Conservation (phyloP, 108 stramenopile genomes). For the Aurantiochytrium sp. region DNA sequence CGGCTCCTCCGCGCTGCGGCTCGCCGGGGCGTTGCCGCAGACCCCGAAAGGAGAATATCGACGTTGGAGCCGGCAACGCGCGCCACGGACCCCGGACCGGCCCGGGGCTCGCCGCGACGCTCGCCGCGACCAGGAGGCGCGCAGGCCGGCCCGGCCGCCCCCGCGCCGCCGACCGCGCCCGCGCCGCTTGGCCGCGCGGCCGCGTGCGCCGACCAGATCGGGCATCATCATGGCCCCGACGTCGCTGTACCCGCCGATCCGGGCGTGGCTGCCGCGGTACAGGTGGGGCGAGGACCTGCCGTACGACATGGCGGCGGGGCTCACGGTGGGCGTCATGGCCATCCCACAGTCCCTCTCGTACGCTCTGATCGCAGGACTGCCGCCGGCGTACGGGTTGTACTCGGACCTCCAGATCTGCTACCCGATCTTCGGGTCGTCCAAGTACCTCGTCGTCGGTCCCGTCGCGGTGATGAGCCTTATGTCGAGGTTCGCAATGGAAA, state of each 20-base stretch:
- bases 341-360: constrained; percentile 80
- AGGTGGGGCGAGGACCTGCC: not conserved
- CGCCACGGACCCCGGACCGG: too few relatives aligned
- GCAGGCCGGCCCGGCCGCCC: too few relatives aligned
- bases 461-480: constrained; percentile 65
- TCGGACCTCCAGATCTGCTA: constrained; percentile 66
- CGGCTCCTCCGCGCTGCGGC: too few relatives aligned
- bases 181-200: too few relatives aligned
- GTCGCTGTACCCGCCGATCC: not conserved
- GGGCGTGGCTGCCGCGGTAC: not conserved
- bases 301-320: constrained; percentile 18
- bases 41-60: too few relatives aligned
- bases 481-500: not conserved
- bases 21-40: too few relatives aligned
- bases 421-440: constrained; percentile 68
- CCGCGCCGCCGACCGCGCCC: too few relatives aligned
- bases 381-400: constrained; percentile 80
- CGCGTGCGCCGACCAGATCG: too few relatives aligned
- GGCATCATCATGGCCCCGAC: too few relatives aligned
- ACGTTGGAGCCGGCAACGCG: too few relatives aligned
- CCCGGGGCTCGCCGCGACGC: too few relatives aligned
- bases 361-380: constrained; percentile 76
- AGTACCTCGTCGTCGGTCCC: constrained; percentile 75
- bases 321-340: constrained; percentile 75
- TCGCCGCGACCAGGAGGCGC: too few relatives aligned